Evolutionary conservation across 306 rosid species (phyloP).

Genomic region (Lablab purpureus): DNA sequence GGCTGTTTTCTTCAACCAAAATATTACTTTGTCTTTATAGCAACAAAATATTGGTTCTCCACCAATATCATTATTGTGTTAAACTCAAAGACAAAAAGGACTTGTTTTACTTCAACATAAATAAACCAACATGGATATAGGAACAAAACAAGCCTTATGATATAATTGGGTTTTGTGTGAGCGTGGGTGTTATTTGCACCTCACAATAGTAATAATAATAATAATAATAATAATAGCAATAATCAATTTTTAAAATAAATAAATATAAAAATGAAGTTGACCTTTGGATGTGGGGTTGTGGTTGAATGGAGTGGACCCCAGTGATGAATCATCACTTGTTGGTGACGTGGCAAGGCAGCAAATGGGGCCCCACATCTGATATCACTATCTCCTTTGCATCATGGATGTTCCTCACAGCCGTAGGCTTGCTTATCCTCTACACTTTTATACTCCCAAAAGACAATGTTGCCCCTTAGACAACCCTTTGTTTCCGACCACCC

Average conservation of each 20-base stretch:
- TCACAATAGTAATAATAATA: background rate
- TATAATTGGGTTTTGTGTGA: background rate
- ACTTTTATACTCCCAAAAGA: background rate
- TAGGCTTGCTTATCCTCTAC: conserved; percentile 22
- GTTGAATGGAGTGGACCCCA: conserved; percentile 48
- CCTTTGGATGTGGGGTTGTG: conserved; percentile 46
- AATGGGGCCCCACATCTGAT: conserved; percentile 54
- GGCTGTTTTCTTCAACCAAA: conserved; percentile 24
- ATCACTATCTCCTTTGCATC: conserved; percentile 43
- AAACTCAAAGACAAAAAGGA: background rate
- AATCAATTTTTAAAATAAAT: background rate
- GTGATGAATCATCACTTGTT: conserved; percentile 35
- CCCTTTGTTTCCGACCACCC: background rate
- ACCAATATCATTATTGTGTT: background rate
- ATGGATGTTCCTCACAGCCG: conserved; percentile 23
- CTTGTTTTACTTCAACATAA: background rate
- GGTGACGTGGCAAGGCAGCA: conserved; percentile 55
- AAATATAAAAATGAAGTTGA: conserved; percentile 36
- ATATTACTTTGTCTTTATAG: conserved; percentile 25
- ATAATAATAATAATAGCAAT: background rate
- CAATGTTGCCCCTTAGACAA: background rate
- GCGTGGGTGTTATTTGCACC: conserved; percentile 27
- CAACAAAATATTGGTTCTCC: background rate
- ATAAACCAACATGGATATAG: no score
- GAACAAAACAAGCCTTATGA: background rate